Conservation (phyloP, 306 rosid species). For the Begonia loranthoides region DNA sequence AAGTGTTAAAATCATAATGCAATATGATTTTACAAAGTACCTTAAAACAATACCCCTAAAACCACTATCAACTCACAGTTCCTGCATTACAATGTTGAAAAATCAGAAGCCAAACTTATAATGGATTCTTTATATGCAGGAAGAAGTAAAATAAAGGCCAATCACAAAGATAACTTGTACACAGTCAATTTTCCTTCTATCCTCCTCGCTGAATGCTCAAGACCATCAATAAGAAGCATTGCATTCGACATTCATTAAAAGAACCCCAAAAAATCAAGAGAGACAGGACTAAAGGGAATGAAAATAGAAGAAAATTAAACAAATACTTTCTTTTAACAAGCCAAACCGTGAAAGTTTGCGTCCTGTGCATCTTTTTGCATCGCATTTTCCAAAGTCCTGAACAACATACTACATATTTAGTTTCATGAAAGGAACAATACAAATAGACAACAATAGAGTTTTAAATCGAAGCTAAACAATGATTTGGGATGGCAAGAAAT, state of each 20-base stretch:
- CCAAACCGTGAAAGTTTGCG: constrained; percentile 89
- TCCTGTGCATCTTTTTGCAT: constrained; percentile 83
- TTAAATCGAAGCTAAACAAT: too few relatives aligned
- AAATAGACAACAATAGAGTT: too few relatives aligned
- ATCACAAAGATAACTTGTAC: too few relatives aligned
- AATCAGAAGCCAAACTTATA: constrained; percentile 12
- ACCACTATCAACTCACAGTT: constrained; percentile 75
- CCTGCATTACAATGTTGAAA: constrained; percentile 40
- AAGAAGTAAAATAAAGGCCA: too few relatives aligned
- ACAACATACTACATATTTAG: neutral
- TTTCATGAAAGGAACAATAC: too few relatives aligned
- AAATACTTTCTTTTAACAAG: constrained; percentile 53
- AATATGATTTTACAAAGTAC: constrained; percentile 15
- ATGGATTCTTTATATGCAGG: neutral
- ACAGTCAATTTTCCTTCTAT: too few relatives aligned
- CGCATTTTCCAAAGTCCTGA: constrained; percentile 96
- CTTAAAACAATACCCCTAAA: constrained; percentile 89
- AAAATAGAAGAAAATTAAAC: neutral
- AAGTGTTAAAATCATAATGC: too few relatives aligned
- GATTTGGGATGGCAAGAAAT: too few relatives aligned
- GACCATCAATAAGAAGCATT: too few relatives aligned
- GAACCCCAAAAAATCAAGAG: neutral
- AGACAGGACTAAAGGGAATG: too few relatives aligned
- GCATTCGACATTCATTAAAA: too few relatives aligned
- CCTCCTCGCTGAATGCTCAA: too few relatives aligned